A percentile compares a stretch with the other conserved stretches of the same genome.
Evolutionary conservation across 768 basidiomycete genomes (phyloP).

Genomic region (Cystobasidium tubakii): DNA sequence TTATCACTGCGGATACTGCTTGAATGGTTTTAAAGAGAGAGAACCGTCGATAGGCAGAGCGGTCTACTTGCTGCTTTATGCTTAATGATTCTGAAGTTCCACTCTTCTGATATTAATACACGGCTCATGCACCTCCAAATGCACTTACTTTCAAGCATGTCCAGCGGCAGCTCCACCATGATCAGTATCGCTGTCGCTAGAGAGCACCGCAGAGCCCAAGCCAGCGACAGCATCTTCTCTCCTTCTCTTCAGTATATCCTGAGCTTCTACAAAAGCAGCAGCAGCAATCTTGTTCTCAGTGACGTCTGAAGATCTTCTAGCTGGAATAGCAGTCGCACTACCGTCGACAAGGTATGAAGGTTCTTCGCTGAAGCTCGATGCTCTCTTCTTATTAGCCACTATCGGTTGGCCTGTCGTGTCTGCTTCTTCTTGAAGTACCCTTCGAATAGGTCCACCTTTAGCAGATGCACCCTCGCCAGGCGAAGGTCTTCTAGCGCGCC

Average conservation of each 20-base stretch:
- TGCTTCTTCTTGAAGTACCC: conserved; percentile 17
- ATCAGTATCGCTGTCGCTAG: conserved; percentile 24
- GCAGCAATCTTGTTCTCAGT: conserved; percentile 12
- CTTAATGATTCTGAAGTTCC: no score
- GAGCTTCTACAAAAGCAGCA: conserved; percentile 32
- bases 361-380: conserved; percentile 19
- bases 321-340: not conserved
- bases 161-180: not conserved
- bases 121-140: no score
- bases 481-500: conserved; percentile 11
- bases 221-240: conserved; percentile 32
- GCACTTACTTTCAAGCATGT: no score
- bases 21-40: no score
- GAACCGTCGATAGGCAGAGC: no score
- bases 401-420: not conserved
- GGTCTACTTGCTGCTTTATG: no score
- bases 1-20: no score
- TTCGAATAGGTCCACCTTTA: conserved; percentile 9
- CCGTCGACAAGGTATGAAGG: not conserved
- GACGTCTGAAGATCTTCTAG: conserved; percentile 15
- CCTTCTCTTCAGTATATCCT: conserved; percentile 28
- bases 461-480: not conserved
- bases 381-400: not conserved
- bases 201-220: conserved; percentile 10
- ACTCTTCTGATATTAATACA: no score